Evolutionary conservation across 352 stramenopile species (phyloP), one percentile per base, ranked within the genome.

Genomic region (Hyaloperonospora arabidopsidis): DNA sequence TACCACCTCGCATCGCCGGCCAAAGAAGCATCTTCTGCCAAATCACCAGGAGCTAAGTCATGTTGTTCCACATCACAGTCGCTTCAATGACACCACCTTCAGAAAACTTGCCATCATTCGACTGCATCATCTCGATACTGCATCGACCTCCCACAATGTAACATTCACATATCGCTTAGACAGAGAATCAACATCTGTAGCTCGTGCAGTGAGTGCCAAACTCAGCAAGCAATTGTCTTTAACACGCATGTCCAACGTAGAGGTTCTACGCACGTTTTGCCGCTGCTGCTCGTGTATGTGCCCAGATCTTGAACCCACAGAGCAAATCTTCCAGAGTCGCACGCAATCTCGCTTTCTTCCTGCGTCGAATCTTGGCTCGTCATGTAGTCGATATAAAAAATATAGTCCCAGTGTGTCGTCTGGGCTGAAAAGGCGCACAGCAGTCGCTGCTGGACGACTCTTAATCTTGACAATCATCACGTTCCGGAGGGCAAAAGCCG

Each of bases 381-480:
- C 18, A 86, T 73, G 57, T 80, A 86, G 59, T 88, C 78, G 23
- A 88, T 72, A 45, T 86, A 88, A 55, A 88, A 88, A 54, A 88
- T 86, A 56, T 88, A 88, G 46, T 88, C 75, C 75, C 74, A 88
- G 49, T 88, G 76, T 41, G 80, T 80, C 1, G 74, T 88, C 57
- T 86, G 74, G n/a, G 74, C 76, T 10, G 70, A 88, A 88, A 11
- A 85, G 57, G 8, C 62, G 72, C 8, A 66, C 70, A 0, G 76
- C 78, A 15, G 76, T 88, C 38, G 78, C 74, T 1, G 78, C 78
- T 6, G 78, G 78, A 15, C 78, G 76, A 32, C 76, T 86, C 52
- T 88, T 74, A 17, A 88, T 88, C 72, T 88, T 86, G 59, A 86
- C 74, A 34, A 88, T 86, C 61, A 79, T 83, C 21, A 88, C 47